Evolutionary conservation across 2,329 filamentous ascomycete genomes (phyloP).

Genomic region (Exserohilum rostratum): DNA sequence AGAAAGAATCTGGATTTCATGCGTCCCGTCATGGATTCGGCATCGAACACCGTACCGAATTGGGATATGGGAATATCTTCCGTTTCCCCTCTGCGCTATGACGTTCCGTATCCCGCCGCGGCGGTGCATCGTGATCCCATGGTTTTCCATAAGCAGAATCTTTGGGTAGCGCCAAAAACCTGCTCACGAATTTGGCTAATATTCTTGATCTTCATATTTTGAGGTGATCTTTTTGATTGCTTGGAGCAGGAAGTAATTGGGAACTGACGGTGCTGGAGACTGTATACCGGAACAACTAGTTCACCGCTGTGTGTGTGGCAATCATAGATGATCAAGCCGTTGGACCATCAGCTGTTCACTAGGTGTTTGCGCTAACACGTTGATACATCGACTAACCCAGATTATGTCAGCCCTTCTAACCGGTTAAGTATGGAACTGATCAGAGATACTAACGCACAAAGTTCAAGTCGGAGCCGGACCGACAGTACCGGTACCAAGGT

Average conservation of each 20-base stretch:
- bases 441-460: neutral
- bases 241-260: neutral
- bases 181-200: neutral
- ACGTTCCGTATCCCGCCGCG: neutral
- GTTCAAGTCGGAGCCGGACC: neutral
- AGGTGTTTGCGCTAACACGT: neutral
- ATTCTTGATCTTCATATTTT: neutral
- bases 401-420: neutral
- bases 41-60: neutral
- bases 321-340: neutral
- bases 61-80: neutral
- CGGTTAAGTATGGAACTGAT: neutral
- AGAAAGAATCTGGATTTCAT: neutral
- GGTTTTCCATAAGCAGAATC: neutral
- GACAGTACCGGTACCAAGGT: constrained; percentile 1
- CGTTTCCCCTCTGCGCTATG: neutral
- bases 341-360: neutral
- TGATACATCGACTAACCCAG: neutral
- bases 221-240: neutral
- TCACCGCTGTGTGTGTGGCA: neutral
- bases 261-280: neutral
- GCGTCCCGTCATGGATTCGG: no score
- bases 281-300: neutral
- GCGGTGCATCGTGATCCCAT: neutral
- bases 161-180: neutral